phyloP scores from a whole-genome alignment of 371 early-diverging fungal species.

The Funneliformis caledonium region DNA sequence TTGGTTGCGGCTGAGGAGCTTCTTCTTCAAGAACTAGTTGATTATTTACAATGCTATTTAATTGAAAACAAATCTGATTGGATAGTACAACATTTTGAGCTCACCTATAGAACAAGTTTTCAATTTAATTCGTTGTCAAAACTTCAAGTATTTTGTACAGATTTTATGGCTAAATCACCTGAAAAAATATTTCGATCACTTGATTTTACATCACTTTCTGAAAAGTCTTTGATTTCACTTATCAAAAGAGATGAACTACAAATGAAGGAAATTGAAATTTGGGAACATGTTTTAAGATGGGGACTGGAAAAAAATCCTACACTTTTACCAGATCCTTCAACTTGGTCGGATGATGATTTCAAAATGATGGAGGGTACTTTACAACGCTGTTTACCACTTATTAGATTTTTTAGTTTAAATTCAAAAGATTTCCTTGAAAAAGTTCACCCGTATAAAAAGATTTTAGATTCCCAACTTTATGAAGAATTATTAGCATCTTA shows the following conservation, averaged over 20 bases:
- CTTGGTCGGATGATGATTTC: neutral
- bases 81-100: constrained; percentile 1
- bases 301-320: neutral
- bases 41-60: constrained; percentile 15
- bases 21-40: neutral
- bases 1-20: constrained; percentile 8
- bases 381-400: neutral
- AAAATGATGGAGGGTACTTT: neutral
- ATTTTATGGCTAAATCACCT: neutral
- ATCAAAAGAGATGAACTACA: constrained; percentile 16
- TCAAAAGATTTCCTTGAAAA: neutral
- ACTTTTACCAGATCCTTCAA: neutral
- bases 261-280: constrained; percentile 2
- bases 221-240: neutral
- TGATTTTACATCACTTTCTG: constrained; percentile 2
- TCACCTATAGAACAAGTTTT: neutral
- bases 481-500: neutral
- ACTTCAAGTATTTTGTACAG: constrained; percentile 17
- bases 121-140: neutral
- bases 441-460: neutral
- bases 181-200: neutral
- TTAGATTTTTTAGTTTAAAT: neutral
- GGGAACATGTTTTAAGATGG: constrained; percentile 25
- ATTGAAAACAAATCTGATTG: neutral
- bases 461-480: neutral